Conservation (phyloP, 768 basidiomycete species). For the Podaxis sp. region DNA sequence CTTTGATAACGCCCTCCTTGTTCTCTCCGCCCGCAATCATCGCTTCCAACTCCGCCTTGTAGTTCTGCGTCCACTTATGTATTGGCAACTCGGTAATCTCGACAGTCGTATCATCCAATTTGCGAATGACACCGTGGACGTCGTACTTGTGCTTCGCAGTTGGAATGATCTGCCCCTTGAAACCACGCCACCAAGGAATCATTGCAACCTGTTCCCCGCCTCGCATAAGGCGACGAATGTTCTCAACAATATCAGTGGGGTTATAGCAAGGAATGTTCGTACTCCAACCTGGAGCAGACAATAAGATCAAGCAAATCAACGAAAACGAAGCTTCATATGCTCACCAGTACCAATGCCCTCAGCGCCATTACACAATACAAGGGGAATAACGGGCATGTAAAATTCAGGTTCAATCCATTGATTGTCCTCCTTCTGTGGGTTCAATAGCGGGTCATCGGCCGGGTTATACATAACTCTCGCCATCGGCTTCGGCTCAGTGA, state of each 20-base stretch:
- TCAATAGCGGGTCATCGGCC: constrained; percentile 83
- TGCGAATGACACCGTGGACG: constrained; percentile 68
- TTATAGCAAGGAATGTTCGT: constrained; percentile 92
- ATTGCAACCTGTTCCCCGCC: constrained; percentile 83
- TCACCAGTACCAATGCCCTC: constrained; percentile 97
- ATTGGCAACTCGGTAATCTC: constrained; percentile 96
- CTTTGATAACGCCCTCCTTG: constrained; percentile 72
- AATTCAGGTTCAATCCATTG: constrained; percentile 87
- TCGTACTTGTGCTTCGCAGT: constrained; percentile 85
- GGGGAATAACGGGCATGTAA: constrained; percentile 87
- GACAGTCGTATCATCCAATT: constrained; percentile 84
- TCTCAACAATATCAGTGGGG: constrained; percentile 84
- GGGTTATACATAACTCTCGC: constrained; percentile 79
- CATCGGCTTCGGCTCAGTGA: constrained; percentile 74
- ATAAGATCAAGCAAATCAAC: background rate
- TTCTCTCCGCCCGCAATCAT: constrained; percentile 63
- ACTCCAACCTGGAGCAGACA: constrained; percentile 74
- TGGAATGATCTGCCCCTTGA: constrained; percentile 83
- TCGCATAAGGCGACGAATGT: constrained; percentile 82
- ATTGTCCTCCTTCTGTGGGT: constrained; percentile 84
- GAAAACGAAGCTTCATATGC: constrained; percentile 15
- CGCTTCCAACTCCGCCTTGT: constrained; percentile 87
- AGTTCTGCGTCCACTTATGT: constrained; percentile 90
- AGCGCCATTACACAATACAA: constrained; percentile 89
- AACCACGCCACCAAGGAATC: constrained; percentile 98